Base-by-base conservation (phyloP, 306 rosid species). In the Cucurbita ficifolia region DNA sequence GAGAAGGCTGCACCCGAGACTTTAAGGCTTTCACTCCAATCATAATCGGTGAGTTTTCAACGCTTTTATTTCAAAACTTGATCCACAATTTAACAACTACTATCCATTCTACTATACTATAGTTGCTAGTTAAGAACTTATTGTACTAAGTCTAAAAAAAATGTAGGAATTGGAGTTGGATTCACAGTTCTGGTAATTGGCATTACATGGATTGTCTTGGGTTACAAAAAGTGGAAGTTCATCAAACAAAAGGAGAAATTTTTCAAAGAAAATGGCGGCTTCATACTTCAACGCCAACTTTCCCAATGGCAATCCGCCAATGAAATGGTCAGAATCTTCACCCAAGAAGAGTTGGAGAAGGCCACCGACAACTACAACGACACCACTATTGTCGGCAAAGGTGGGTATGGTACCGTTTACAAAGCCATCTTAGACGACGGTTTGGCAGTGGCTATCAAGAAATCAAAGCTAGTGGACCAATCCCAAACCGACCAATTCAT, bases 211-310 rank as follows among this genome's bases (percentile, higher is more conserved):
- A 14, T 70, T n/a, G 79, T n/a, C 38, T 80, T 76, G 73, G 72
- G 29, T 11, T 29, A 69, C 73, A 76, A 58, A 73, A 79, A 78
- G 70, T 83, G 81, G 70, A 81, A 76, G 46, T 61, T 76, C 51
- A 40, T 81, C 3, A 76, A 57, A 64, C 76, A 74, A 1, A 85
- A 74, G 65, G 78, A 80, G 18, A 80, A 21, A 0, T 76, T 65
- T 46, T 87, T 81, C 7, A 48, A n/a, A 46, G 74, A 76, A 80
- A 84, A 87, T 70, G 87, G 91, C 5, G 85, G 91, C 7, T 3
- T 42, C 0, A 0, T 77, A 64, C 74, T 87, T 35, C 62, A 81
- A 39, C 86, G 65, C 5, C 79, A 72, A n/a, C 82, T 86, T 16
- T 58, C 76, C 0, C 63, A 39, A 46, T 77, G 72, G 5, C 71